phyloP scores from a whole-genome alignment of 306 rosid genomes.

The Neltuma alba region DNA sequence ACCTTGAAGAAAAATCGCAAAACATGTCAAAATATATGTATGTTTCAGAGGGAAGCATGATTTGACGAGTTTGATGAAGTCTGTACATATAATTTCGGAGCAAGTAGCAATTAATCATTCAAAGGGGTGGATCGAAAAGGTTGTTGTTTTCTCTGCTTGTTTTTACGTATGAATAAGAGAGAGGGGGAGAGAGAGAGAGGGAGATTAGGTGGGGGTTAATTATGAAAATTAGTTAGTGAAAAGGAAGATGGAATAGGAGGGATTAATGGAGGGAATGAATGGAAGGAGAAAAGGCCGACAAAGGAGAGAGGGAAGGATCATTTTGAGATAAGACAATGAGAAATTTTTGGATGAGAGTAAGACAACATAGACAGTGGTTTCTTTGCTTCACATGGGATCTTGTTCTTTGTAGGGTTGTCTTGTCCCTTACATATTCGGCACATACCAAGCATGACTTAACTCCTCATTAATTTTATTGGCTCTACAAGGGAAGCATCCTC shows the following conservation, averaged over 20 bases:
- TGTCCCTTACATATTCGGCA: conserved; percentile 39
- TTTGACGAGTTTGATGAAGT: conserved; percentile 25
- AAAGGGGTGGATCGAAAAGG: background rate
- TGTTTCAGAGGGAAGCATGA: background rate
- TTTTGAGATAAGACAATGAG: conserved; percentile 41
- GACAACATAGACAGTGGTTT: conserved; percentile 45
- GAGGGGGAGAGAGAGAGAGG: background rate
- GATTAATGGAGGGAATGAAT: conserved; percentile 26
- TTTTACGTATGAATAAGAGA: background rate
- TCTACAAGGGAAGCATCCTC: background rate
- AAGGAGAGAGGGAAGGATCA: conserved; percentile 35
- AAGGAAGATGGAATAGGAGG: too few species aligned
- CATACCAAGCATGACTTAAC: conserved; percentile 31
- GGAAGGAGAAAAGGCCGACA: conserved; percentile 47
- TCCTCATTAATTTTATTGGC: conserved; percentile 24
- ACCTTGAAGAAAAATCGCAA: background rate
- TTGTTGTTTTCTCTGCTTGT: conserved; percentile 43
- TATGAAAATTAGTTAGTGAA: background rate
- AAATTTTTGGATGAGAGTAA: conserved; percentile 37
- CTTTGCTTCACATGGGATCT: conserved; percentile 51
- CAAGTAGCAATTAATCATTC: conserved; percentile 28
- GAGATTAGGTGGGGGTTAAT: conserved; percentile 14
- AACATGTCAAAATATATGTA: background rate
- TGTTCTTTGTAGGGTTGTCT: conserved; percentile 47
- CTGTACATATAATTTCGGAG: conserved; percentile 27